Evolutionary conservation across 192 early-diverging fungal species (phyloP).

Genomic region (Gryganskiella cystojenkinii): DNA sequence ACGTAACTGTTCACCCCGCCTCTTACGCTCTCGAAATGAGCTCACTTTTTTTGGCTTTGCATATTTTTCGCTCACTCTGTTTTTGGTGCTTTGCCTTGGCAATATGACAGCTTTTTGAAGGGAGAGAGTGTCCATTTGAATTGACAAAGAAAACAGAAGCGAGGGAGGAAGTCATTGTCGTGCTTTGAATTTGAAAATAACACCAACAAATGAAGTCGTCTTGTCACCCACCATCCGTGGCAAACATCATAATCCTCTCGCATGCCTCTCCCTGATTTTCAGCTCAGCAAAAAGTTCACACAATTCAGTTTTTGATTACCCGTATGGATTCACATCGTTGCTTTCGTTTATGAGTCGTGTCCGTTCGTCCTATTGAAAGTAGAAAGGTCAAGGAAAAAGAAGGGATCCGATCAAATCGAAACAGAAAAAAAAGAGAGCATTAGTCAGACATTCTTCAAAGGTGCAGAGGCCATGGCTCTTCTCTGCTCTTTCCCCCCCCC

Average conservation of each 20-base stretch:
- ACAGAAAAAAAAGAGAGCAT: background rate
- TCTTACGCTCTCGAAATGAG: no score
- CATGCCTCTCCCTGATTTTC: no score
- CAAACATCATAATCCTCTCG: no score
- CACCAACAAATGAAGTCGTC: background rate
- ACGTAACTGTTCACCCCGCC: no score
- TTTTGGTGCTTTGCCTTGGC: background rate
- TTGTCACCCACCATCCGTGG: no score
- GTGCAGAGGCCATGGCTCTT: no score
- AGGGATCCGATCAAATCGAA: background rate
- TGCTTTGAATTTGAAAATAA: constrained; percentile 41
- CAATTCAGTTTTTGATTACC: constrained; percentile 17
- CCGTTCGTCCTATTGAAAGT: constrained; percentile 30
- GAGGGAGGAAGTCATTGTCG: background rate
- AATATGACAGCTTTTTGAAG: no score
- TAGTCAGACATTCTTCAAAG: no score
- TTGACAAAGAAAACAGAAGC: background rate
- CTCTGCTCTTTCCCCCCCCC: no score
- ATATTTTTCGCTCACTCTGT: no score
- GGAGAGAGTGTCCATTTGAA: background rate
- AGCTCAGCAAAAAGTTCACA: no score
- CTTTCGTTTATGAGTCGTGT: constrained; percentile 43
- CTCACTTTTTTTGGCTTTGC: no score
- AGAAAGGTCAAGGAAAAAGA: background rate
- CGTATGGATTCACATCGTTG: constrained; percentile 31